Base-by-base conservation (phyloP, 768 basidiomycete species). In the Glaciozyma martinii region DNA sequence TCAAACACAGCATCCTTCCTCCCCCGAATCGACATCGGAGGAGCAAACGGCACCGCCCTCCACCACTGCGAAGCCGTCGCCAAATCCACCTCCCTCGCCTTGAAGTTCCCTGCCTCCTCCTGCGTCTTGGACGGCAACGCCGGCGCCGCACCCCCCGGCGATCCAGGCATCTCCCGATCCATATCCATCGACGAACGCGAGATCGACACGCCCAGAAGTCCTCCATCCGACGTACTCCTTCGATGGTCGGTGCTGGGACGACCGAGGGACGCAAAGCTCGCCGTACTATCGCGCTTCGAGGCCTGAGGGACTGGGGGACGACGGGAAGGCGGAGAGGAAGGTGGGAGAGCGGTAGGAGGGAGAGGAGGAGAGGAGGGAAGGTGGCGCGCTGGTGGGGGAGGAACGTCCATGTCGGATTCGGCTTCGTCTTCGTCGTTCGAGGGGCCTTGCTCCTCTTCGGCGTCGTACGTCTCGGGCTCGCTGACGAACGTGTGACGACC, bases 311-410 rank as follows among this genome's bases (percentile, higher is more conserved):
- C 47, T 4, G 47, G 56, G 21, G 56, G 23, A 13, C 37, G 25
- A 15, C 56, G 60, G 25, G 56, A 37, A 19, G 59, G 60, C 19
- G 60, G 56, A 9, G 65, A 56, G 7, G 55, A 27, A 25, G 54
- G 46, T 32, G 16, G 59, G 3, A 21, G 21, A 40, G 55, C 3
- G 27, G 33, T 27, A 27, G 33, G 50, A 29, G 46, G 30, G 19
- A 54, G 29, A 18, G 8, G 54, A 55, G 46, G 30, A 25, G 49
- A 6, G 33, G 61, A 5, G 49, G 46, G 67, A 60, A 12, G 49
- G 7, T 63, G 63, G 5, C 63, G 63, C 30, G 63, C 53, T 0
- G 67, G 67, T 12, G 67, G 67, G 19, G 63, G 63, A 4, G 66
- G 66, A 27, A 63, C 62, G 4, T 63, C 37, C 62, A 61, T 55